Evolutionary conservation across 169 alveolate genomes (phyloP).

Genomic region (Perkinsus chesapeaki): DNA sequence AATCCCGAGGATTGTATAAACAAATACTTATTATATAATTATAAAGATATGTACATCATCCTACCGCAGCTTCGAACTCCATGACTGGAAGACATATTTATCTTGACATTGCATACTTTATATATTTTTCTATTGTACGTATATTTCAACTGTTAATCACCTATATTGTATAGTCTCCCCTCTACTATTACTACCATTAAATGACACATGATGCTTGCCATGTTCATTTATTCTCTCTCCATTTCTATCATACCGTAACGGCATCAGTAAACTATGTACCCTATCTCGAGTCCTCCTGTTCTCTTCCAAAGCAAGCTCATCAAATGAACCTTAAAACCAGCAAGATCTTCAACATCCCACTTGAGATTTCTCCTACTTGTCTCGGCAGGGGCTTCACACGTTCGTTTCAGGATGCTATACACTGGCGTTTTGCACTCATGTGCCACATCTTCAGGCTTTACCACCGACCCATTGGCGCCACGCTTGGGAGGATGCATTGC

Average conservation of each 20-base stretch:
- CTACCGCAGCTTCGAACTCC: no score
- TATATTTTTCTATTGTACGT: no score
- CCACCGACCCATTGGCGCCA: not conserved
- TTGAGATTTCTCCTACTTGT: no score
- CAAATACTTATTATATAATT: no score
- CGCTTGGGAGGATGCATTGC: not conserved
- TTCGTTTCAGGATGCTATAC: not conserved
- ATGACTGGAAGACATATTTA: no score
- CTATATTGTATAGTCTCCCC: not conserved
- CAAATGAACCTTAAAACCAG: not conserved
- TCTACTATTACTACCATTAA: not conserved
- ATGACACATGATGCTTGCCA: not conserved
- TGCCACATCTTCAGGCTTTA: not conserved
- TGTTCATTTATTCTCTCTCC: not conserved
- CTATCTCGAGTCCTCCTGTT: not conserved
- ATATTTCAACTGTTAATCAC: not conserved
- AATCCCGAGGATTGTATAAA: no score
- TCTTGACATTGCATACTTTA: no score
- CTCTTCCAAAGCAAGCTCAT: not conserved
- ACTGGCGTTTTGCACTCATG: not conserved
- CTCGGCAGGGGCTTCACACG: not conserved
- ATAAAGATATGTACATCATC: no score
- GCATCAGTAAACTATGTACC: not conserved
- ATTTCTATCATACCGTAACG: not conserved
- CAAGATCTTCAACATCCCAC: no score